Percentiles rank a stretch among this genome's conserved stretches.
Conservation (phyloP, 177 flowering plant species). For the Vitis hybrid region DNA sequence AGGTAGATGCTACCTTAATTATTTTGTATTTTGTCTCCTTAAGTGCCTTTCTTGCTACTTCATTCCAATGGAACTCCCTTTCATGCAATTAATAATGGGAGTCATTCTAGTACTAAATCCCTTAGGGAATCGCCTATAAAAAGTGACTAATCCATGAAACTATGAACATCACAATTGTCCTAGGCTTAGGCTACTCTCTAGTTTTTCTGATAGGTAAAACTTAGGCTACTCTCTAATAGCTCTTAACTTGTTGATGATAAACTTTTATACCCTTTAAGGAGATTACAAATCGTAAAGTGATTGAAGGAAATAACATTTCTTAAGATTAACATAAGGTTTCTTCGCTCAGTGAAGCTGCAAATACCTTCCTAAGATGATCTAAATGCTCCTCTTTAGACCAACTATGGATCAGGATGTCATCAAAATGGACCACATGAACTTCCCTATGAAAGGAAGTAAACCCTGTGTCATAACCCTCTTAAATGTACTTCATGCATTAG, state of each 20-base stretch:
- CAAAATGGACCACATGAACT: conserved; percentile 7
- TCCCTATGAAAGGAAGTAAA: neutral
- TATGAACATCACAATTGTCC: neutral
- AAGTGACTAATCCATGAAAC: conserved; percentile 7
- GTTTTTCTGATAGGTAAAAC: too few species aligned
- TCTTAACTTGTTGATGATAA: conserved; percentile 3
- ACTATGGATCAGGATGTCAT: conserved; percentile 12
- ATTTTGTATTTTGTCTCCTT: too few species aligned
- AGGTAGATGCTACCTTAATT: too few species aligned
- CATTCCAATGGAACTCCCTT: neutral
- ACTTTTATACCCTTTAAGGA: neutral
- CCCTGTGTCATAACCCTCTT: conserved; percentile 11
- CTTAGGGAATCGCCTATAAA: conserved; percentile 1
- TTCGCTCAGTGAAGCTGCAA: neutral
- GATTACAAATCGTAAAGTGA: conserved; percentile 2
- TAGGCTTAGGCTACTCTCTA: conserved; percentile 8
- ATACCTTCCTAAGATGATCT: neutral
- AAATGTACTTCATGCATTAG: conserved; percentile 15
- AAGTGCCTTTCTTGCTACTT: neutral
- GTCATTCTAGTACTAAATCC: conserved; percentile 4
- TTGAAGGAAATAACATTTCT: conserved; percentile 1
- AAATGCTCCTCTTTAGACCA: neutral
- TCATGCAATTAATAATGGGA: conserved; percentile 7
- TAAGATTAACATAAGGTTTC: neutral
- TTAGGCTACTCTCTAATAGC: conserved; percentile 9